Evolutionary conservation across 2,329 filamentous ascomycete genomes (phyloP).

Genomic region (Fusarium sambucinum): DNA sequence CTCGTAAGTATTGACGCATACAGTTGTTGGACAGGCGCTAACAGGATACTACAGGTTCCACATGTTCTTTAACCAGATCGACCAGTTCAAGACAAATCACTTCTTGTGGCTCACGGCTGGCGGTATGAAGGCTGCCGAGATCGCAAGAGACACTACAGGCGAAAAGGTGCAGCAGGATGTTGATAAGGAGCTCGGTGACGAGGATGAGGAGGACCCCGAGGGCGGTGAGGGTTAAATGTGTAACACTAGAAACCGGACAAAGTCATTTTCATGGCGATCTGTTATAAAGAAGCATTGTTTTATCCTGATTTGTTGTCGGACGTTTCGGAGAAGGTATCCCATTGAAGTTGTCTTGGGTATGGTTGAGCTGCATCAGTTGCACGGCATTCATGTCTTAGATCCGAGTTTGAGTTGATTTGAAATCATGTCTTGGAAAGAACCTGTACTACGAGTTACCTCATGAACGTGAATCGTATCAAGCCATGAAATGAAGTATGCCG

Average conservation of each 20-base stretch:
- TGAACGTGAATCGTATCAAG: not conserved
- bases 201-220: slow-evolving; percentile 64
- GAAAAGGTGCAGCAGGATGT: slow-evolving; percentile 59
- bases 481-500: slow-evolving; percentile 4
- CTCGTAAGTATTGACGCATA: slow-evolving; percentile 69
- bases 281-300: slow-evolving; percentile 14
- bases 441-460: slow-evolving; percentile 12
- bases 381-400: slow-evolving; percentile 5
- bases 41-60: slow-evolving; percentile 68
- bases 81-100: slow-evolving; percentile 77
- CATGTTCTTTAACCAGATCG: slow-evolving; percentile 82
- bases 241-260: slow-evolving; percentile 19
- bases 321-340: slow-evolving; percentile 4
- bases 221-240: slow-evolving; percentile 57
- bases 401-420: slow-evolving; percentile 5
- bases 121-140: slow-evolving; percentile 71
- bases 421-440: not conserved
- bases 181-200: slow-evolving; percentile 64
- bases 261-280: slow-evolving; percentile 1
- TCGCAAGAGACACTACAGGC: slow-evolving; percentile 47
- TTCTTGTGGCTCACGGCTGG: slow-evolving; percentile 81
- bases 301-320: slow-evolving; percentile 7
- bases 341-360: not conserved
- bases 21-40: slow-evolving; percentile 18
- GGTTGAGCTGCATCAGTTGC: slow-evolving; percentile 6